phyloP scores from a whole-genome alignment of 441 rosid species.

The Rhodomyrtus psidioides region DNA sequence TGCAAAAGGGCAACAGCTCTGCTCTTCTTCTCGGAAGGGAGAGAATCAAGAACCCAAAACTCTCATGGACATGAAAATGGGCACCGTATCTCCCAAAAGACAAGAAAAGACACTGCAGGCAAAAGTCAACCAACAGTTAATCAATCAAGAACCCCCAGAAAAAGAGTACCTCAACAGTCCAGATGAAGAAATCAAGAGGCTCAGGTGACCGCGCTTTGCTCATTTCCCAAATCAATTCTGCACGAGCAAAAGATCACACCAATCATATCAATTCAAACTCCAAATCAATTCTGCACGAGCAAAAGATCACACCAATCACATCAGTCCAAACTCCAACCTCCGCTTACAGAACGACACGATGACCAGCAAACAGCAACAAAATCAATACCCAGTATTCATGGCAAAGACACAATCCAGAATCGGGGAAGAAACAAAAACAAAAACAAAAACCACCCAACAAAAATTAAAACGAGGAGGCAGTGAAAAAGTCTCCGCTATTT shows the following conservation, averaged over 20 bases:
- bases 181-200: constrained; percentile 99
- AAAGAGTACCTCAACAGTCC: constrained; percentile 89
- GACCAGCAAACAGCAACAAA: not conserved
- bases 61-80: not conserved
- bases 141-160: not conserved
- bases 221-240: constrained; percentile 35
- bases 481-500: not conserved
- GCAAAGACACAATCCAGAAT: not conserved
- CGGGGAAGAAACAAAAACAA: not conserved
- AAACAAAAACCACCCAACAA: not conserved
- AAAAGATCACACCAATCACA: constrained; percentile 8
- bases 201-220: constrained; percentile 80
- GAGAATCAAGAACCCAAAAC: not conserved
- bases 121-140: not conserved
- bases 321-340: not conserved
- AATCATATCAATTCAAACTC: constrained; percentile 3
- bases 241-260: constrained; percentile 8
- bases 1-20: not conserved
- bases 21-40: not conserved
- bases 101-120: constrained; percentile 1
- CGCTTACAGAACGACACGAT: not conserved
- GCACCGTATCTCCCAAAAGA: not conserved
- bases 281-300: not conserved
- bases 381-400: not conserved
- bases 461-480: not conserved